These are phyloP conservation scores for Penicillium sp. DNA, from an alignment of 2,329 filamentous ascomycete genomes.

Conservation along the genomic window DNA sequence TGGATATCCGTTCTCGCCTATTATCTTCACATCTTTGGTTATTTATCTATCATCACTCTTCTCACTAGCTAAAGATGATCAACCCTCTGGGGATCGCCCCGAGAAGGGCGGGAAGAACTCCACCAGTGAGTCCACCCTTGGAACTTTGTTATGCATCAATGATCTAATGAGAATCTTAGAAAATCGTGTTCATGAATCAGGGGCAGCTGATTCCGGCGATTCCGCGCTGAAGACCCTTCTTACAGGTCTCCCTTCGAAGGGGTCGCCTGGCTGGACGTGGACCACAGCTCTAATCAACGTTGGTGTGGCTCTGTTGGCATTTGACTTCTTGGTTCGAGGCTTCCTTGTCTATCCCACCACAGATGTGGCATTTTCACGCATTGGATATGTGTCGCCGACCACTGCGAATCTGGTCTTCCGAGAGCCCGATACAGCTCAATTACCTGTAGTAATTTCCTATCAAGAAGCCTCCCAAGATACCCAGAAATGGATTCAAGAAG, in stretches of 20 bases:
- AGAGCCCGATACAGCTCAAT: constrained; percentile 72
- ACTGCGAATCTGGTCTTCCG: constrained; percentile 80
- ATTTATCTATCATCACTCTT: constrained; percentile 47
- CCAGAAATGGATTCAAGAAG: constrained; percentile 63
- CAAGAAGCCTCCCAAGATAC: constrained; percentile 36
- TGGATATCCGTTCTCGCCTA: constrained; percentile 35
- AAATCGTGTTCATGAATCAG: constrained; percentile 5
- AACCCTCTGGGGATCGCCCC: background rate
- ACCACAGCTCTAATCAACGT: constrained; percentile 72
- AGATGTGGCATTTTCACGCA: constrained; percentile 79
- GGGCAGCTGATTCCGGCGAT: constrained; percentile 9
- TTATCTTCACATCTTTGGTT: constrained; percentile 43
- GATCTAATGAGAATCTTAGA: background rate
- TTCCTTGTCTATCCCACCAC: constrained; percentile 67
- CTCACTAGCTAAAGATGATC: constrained; percentile 15
- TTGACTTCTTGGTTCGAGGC: constrained; percentile 77
- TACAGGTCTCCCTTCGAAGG: constrained; percentile 72
- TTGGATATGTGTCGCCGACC: constrained; percentile 81
- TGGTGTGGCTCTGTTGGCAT: constrained; percentile 65
- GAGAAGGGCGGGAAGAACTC: constrained; percentile 7
- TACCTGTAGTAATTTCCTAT: constrained; percentile 73
- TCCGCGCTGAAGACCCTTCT: constrained; percentile 65
- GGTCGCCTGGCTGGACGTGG: constrained; percentile 65
- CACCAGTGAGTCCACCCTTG: constrained; percentile 4
- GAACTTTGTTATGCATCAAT: background rate